phyloP scores from a whole-genome alignment of 768 basidiomycete genomes.

The Suillus cothurnatus region DNA sequence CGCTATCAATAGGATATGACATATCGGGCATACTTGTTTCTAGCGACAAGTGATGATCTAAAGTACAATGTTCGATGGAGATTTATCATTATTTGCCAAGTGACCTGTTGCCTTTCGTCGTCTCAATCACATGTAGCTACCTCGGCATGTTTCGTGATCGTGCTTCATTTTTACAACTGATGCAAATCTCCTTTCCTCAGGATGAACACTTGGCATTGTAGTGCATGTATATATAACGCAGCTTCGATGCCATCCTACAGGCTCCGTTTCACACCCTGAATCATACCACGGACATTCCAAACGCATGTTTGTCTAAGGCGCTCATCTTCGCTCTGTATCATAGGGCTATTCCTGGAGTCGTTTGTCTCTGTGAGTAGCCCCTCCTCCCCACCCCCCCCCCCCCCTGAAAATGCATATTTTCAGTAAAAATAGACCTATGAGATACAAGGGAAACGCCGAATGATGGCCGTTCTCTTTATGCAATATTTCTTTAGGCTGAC shows the following conservation, averaged over 20 bases:
- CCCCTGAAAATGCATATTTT: neutral
- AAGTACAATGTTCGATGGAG: no score
- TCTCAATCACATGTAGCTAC: neutral
- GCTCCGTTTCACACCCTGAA: neutral
- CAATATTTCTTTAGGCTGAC: neutral
- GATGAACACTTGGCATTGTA: neutral
- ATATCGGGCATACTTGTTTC: no score
- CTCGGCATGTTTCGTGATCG: neutral
- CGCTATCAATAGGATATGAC: no score
- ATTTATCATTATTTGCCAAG: no score
- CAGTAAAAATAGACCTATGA: neutral
- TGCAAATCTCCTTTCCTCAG: neutral
- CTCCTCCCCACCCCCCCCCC: no score
- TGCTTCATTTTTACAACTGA: neutral
- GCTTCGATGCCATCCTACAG: neutral
- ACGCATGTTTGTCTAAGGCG: neutral
- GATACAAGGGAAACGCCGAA: neutral
- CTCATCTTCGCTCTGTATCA: neutral
- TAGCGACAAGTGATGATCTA: no score
- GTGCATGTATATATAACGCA: neutral
- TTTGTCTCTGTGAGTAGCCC: neutral
- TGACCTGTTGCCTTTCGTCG: neutral
- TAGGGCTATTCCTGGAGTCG: neutral
- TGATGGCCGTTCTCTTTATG: neutral
- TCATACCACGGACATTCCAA: neutral